A percentile compares a stretch with the other conserved stretches of the same genome.
Conservation (phyloP, 2,329 filamentous ascomycete species). For the Colletotrichum limetticola region DNA sequence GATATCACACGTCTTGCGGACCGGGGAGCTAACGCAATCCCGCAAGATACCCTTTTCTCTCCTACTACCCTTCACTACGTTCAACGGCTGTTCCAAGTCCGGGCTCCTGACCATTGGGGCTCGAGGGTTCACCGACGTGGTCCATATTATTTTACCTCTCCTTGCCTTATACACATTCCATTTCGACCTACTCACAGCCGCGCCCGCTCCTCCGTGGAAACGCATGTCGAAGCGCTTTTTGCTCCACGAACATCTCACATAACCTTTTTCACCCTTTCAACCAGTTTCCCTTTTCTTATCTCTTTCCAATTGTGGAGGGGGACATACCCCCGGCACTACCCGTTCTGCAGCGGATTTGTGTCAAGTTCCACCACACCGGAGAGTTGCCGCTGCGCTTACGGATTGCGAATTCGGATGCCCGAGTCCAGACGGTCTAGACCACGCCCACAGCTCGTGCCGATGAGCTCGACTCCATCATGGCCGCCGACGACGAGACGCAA, state of each 20-base stretch:
- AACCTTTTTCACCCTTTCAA: neutral
- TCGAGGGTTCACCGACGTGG: neutral
- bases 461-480: conserved; percentile 8
- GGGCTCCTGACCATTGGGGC: neutral
- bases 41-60: neutral
- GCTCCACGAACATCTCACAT: conserved; percentile 22
- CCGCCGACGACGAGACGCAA: neutral
- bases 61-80: neutral
- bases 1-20: conserved; percentile 8
- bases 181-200: conserved; percentile 1
- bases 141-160: neutral
- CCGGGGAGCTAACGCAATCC: neutral
- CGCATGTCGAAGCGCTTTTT: conserved; percentile 34
- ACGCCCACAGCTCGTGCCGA: neutral
- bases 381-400: neutral
- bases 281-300: neutral
- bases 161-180: conserved; percentile 14
- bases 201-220: neutral
- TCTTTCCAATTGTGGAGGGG: neutral
- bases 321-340: neutral
- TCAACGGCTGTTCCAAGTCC: neutral
- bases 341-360: neutral
- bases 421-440: conserved; percentile 7
- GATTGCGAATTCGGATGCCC: neutral
- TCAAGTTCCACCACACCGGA: neutral